Evolutionary conservation across 257 asterid species (phyloP).

Genomic region (Cordia subcordata): DNA sequence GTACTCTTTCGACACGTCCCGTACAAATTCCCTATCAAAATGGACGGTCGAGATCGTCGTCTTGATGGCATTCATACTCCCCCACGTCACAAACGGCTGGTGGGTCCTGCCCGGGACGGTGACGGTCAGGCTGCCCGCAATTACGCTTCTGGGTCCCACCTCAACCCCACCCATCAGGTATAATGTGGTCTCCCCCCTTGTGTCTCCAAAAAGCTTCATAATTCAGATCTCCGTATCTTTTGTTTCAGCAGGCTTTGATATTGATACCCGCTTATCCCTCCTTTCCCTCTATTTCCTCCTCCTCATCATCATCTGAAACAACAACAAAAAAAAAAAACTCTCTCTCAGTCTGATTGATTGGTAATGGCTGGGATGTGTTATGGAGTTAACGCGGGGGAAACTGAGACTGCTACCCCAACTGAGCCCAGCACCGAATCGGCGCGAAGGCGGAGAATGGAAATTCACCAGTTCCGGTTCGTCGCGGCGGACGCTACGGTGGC

Average conservation of each 20-base stretch:
- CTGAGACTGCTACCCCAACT: slow-evolving; percentile 55
- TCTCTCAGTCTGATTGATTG: neutral
- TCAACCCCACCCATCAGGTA: slow-evolving; percentile 18
- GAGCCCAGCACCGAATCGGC: slow-evolving; percentile 62
- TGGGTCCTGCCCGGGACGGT: slow-evolving; percentile 66
- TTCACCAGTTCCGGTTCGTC: slow-evolving; percentile 60
- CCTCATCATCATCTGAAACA: neutral
- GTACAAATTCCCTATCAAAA: too few species aligned
- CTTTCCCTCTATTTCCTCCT: neutral
- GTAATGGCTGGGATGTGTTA: slow-evolving; percentile 72
- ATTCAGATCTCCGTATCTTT: slow-evolving; percentile 12
- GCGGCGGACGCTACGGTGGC: slow-evolving; percentile 59
- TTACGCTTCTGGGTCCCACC: slow-evolving; percentile 16
- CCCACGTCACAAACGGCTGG: slow-evolving; percentile 67
- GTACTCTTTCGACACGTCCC: slow-evolving; percentile 41
- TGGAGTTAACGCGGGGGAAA: slow-evolving; percentile 56
- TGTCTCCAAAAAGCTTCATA: slow-evolving; percentile 20
- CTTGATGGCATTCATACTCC: slow-evolving; percentile 25
- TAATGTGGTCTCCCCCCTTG: slow-evolving; percentile 24
- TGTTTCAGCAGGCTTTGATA: neutral
- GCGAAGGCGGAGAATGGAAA: slow-evolving; percentile 64
- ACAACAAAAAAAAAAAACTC: too few species aligned
- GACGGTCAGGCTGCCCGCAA: slow-evolving; percentile 86
- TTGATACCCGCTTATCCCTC: neutral
- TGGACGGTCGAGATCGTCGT: slow-evolving; percentile 26